These are phyloP conservation scores for Fusarium drepaniforme DNA, from an alignment of 2,329 filamentous ascomycete genomes.

Conservation along the genomic window DNA sequence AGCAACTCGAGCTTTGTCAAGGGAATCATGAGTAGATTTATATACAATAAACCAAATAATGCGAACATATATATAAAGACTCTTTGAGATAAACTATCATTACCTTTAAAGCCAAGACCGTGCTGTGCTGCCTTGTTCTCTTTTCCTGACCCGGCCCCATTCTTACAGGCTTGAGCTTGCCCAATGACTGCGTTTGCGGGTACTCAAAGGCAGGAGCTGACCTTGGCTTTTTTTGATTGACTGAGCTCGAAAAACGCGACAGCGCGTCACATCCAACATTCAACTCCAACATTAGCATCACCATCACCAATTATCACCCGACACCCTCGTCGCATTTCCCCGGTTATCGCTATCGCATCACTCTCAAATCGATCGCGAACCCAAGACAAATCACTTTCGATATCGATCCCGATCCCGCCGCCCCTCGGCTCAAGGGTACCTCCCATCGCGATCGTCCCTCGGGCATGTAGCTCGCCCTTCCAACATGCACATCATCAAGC, in stretches of 20 bases:
- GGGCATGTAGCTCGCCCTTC: constrained; percentile 40
- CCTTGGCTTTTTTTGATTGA: constrained; percentile 35
- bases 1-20: not conserved
- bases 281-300: constrained; percentile 22
- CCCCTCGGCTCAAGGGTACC: constrained; percentile 5
- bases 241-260: constrained; percentile 38
- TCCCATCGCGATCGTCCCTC: constrained; percentile 14
- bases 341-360: constrained; percentile 5
- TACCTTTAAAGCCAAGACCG: no score
- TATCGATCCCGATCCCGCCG: constrained; percentile 1
- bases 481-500: constrained; percentile 89
- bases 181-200: constrained; percentile 8
- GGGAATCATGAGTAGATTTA: not conserved
- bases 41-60: not conserved
- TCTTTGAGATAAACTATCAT: no score
- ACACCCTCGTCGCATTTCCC: not conserved
- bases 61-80: not conserved
- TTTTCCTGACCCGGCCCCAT: not conserved
- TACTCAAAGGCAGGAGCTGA: constrained; percentile 23
- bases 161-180: not conserved
- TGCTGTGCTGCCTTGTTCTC: no score
- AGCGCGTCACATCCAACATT: constrained; percentile 34
- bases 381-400: not conserved
- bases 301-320: constrained; percentile 15
- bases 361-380: constrained; percentile 4